Conservation (phyloP, 2,329 filamentous ascomycete genomes). For the Chaetomium sp. region DNA sequence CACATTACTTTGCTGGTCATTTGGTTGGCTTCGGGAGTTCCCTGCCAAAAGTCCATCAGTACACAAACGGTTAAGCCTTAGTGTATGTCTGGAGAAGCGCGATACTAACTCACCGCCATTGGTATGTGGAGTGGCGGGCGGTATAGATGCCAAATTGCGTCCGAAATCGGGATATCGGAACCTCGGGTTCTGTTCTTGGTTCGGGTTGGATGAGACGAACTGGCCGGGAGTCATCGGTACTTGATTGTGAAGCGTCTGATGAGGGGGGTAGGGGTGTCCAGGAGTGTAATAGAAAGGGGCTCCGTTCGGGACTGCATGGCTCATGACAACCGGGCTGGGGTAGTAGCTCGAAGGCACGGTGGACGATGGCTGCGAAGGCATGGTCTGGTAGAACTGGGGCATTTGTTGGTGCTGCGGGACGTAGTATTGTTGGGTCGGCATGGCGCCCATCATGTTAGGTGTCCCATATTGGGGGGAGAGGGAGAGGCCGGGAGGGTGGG, state of each 20-base stretch:
- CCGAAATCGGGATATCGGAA: too few species aligned
- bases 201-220: slow-evolving; percentile 27
- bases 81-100: too few species aligned
- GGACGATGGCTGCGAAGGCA: slow-evolving; percentile 32
- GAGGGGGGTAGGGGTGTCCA: slow-evolving; percentile 32
- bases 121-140: slow-evolving; percentile 7
- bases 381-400: slow-evolving; percentile 39
- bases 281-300: slow-evolving; percentile 41
- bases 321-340: slow-evolving; percentile 37
- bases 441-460: slow-evolving; percentile 32
- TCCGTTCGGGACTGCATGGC: slow-evolving; percentile 30
- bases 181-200: too few species aligned
- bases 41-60: too few species aligned
- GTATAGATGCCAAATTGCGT: too few species aligned
- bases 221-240: slow-evolving; percentile 31
- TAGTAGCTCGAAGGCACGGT: slow-evolving; percentile 38
- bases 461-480: slow-evolving; percentile 31
- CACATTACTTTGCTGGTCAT: slow-evolving; percentile 17
- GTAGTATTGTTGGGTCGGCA: slow-evolving; percentile 42
- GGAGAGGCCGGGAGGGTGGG: slow-evolving; percentile 14
- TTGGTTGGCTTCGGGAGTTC: too few species aligned
- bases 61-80: too few species aligned
- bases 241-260: slow-evolving; percentile 27
- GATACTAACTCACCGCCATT: slow-evolving; percentile 1
- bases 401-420: slow-evolving; percentile 38